Conservation (phyloP, 331 rosid species). For the Acacia concinna region DNA sequence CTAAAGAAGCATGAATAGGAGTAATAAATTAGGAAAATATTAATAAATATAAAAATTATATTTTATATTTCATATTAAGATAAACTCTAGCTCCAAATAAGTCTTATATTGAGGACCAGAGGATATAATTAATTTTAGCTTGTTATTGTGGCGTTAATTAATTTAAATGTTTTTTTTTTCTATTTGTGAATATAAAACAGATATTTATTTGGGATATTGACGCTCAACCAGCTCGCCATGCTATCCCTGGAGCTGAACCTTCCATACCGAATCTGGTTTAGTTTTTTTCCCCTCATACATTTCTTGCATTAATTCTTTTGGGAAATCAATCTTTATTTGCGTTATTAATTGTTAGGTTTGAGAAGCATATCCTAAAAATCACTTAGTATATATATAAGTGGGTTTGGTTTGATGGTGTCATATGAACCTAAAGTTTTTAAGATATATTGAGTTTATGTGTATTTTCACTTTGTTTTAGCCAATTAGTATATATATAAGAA, state of each 20-base stretch:
- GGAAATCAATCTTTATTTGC: no score
- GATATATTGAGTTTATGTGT: no score
- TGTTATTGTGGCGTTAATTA: neutral
- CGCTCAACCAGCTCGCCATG: slow-evolving; percentile 20
- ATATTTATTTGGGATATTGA: neutral
- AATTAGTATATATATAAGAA: no score
- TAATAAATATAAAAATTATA: no score
- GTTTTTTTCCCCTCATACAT: neutral
- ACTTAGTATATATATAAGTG: neutral
- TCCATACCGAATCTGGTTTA: neutral
- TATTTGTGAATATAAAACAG: slow-evolving; percentile 1
- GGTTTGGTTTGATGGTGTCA: neutral
- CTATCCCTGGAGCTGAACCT: neutral
- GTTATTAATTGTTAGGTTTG: neutral
- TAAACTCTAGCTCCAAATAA: no score
- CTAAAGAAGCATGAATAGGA: no score
- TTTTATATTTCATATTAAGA: no score
- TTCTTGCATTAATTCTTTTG: neutral
- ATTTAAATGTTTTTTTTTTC: neutral
- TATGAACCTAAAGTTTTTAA: no score
- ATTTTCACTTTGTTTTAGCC: no score
- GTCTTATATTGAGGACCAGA: no score
- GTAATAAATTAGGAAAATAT: no score
- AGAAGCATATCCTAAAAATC: neutral
- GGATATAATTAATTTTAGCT: neutral